Conservation (phyloP, 345 rosid genomes). For the Lumnitzera racemosa region DNA sequence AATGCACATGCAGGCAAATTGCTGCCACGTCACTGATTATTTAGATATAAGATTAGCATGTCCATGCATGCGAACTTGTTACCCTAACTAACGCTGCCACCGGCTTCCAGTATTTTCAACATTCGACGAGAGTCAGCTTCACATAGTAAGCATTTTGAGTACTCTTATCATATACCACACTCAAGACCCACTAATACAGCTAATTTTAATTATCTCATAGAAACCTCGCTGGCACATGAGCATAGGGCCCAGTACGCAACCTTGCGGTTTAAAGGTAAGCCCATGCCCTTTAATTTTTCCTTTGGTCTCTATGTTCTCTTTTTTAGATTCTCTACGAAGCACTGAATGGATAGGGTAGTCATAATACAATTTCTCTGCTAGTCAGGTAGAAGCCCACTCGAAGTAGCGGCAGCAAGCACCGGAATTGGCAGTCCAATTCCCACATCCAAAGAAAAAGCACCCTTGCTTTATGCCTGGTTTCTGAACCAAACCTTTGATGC, state of each 20-base stretch:
- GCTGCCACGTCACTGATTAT: too few species aligned
- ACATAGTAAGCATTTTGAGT: conserved; percentile 13
- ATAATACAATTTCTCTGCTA: conserved; percentile 2
- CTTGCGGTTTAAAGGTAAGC: conserved; percentile 9
- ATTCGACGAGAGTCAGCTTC: conserved; percentile 23
- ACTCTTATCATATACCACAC: too few species aligned
- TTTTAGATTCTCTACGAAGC: not conserved
- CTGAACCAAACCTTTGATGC: conserved; percentile 24
- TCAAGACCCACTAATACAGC: not conserved
- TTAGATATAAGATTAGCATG: too few species aligned
- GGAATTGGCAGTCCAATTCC: conserved; percentile 32
- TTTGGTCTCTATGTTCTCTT: not conserved
- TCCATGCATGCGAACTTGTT: too few species aligned
- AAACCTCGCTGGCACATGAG: not conserved
- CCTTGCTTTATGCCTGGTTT: conserved; percentile 35
- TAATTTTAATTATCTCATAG: not conserved
- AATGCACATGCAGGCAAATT: too few species aligned
- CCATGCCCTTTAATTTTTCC: conserved; percentile 1
- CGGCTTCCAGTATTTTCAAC: not conserved
- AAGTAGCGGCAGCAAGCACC: conserved; percentile 28
- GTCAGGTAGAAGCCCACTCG: conserved; percentile 33
- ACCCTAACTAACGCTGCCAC: too few species aligned
- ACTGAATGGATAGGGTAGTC: conserved; percentile 5
- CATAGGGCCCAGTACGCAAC: too few species aligned
- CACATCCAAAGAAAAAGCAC: conserved; percentile 33